Conservation (phyloP, 208 protist species). For the Entamoeba nuttalli region DNA sequence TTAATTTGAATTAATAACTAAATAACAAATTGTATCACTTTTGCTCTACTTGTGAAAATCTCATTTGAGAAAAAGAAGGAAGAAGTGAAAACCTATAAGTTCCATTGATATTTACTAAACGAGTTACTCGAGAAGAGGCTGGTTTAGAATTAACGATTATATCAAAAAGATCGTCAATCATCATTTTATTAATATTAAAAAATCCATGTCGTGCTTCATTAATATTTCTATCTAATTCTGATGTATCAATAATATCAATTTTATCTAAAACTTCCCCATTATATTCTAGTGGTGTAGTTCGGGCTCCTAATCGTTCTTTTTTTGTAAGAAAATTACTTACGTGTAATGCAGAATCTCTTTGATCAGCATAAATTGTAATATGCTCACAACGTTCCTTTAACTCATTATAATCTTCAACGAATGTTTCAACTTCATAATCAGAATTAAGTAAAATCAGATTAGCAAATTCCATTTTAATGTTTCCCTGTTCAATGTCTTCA, state of each 20-base stretch:
- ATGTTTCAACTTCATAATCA: not conserved
- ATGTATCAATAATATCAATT: not conserved
- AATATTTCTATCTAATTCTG: not conserved
- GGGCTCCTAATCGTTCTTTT: not conserved
- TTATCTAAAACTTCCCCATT: not conserved
- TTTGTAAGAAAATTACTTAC: not conserved
- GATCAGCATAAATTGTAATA: not conserved
- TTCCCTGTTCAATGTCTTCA: not conserved
- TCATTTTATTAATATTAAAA: not conserved
- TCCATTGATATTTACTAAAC: not conserved
- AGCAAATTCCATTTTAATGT: not conserved
- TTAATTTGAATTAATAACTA: too few relatives aligned
- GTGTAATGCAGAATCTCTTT: not conserved
- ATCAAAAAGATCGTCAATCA: not conserved
- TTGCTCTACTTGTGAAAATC: not conserved
- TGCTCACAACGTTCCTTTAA: not conserved
- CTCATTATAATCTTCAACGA: not conserved
- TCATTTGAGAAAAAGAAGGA: not conserved
- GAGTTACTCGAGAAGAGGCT: not conserved
- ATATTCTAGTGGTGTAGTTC: not conserved
- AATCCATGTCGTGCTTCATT: not conserved
- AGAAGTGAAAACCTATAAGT: not conserved
- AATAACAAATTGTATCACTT: not conserved
- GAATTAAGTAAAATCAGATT: not conserved
- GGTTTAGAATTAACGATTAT: not conserved